Evolutionary conservation across 1,284 basidiomycete genomes (phyloP).

Genomic region (Ceratobasidium sp.): DNA sequence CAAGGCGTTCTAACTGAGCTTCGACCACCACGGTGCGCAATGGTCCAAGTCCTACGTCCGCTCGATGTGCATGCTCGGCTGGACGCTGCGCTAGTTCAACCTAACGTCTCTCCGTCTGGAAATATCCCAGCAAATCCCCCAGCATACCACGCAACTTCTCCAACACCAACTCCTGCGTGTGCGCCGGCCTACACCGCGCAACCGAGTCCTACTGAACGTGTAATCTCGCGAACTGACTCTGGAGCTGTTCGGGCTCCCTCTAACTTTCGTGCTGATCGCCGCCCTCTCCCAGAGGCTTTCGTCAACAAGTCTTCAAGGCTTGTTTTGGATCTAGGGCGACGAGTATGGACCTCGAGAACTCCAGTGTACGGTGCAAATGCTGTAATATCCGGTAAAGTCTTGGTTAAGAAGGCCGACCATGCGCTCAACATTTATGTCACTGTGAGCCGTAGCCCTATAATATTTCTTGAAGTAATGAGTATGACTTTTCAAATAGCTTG

Average conservation of each 20-base stretch:
- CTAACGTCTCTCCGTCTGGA: background rate
- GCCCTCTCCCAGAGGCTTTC: slow-evolving; percentile 28
- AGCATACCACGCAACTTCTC: slow-evolving; percentile 25
- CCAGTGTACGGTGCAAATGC: slow-evolving; percentile 32
- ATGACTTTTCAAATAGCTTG: slow-evolving; percentile 13
- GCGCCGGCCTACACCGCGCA: slow-evolving; percentile 36
- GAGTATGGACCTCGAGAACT: slow-evolving; percentile 26
- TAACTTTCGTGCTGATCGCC: background rate
- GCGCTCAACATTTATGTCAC: slow-evolving; percentile 26
- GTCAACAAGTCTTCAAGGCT: slow-evolving; percentile 27
- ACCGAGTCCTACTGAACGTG: slow-evolving; percentile 32
- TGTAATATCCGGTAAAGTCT: slow-evolving; percentile 23
- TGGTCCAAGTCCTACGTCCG: slow-evolving; percentile 36
- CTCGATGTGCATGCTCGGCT: slow-evolving; percentile 23
- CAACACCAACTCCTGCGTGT: background rate
- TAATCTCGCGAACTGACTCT: slow-evolving; percentile 36
- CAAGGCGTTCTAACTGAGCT: background rate
- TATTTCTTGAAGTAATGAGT: too few relatives aligned
- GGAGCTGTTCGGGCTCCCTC: background rate
- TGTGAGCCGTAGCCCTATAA: background rate
- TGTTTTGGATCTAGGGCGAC: slow-evolving; percentile 30
- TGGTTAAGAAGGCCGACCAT: slow-evolving; percentile 32
- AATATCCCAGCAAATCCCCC: slow-evolving; percentile 17
- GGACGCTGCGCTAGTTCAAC: background rate
- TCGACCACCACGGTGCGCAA: slow-evolving; percentile 1